A percentile compares a stretch with the other conserved stretches of the same genome.
These are phyloP conservation scores for Obelidium mucronatum DNA, from an alignment of 192 early-diverging fungal species.

Conservation along the genomic window DNA sequence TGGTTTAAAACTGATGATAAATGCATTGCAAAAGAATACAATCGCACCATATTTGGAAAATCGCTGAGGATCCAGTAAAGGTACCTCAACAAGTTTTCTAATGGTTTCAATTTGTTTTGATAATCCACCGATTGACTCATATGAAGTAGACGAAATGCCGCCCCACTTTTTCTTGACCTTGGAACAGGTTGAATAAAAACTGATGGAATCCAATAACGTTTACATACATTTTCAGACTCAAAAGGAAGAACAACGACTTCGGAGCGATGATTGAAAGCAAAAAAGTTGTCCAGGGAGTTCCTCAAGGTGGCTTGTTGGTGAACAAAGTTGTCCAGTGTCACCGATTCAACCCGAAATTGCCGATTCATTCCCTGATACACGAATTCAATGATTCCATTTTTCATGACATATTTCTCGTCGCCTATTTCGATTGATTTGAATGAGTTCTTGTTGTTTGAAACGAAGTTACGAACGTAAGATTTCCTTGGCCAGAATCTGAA, in stretches of 20 bases:
- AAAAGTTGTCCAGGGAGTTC: conserved; percentile 18
- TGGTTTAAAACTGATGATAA: background rate
- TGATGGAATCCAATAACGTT: background rate
- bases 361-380: conserved; percentile 60
- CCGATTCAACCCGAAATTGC: conserved; percentile 43
- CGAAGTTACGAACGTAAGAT: background rate
- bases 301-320: background rate
- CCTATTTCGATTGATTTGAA: conserved; percentile 53
- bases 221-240: background rate
- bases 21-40: background rate
- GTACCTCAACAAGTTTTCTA: conserved; percentile 84
- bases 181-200: too few relatives aligned
- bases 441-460: background rate
- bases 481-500: conserved; percentile 13
- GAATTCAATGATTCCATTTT: conserved; percentile 60
- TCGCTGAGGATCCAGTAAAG: conserved; percentile 73
- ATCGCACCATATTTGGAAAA: conserved; percentile 74
- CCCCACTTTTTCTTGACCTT: conserved; percentile 12
- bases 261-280: conserved; percentile 45
- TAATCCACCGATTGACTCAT: conserved; percentile 83
- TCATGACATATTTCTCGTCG: conserved; percentile 63
- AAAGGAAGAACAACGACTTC: conserved; percentile 26
- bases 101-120: conserved; percentile 72
- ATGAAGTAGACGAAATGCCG: conserved; percentile 27
- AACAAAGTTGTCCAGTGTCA: background rate